Base-by-base conservation (phyloP, 2,329 filamentous ascomycete genomes). In the Camptophora hylomeconis region DNA sequence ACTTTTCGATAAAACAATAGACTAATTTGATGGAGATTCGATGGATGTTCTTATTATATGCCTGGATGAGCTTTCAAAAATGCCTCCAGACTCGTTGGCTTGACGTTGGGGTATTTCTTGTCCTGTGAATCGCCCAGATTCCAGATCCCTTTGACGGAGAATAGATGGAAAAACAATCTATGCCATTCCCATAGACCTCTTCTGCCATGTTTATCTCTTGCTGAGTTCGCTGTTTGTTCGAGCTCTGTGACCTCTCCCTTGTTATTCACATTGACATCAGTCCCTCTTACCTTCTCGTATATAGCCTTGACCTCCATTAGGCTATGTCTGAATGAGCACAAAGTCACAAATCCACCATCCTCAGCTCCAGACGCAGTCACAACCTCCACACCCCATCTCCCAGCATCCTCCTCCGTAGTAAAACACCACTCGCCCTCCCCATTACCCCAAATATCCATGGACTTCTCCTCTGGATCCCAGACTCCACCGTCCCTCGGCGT, bases 361-460 rank as follows among this genome's bases (percentile, higher is more conserved):
- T 21, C 31, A 4, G 19, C 26, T 4, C 18, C 14, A 16, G 22
- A 12, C 8, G 26, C 17, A 8, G 26, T 33, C 23, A 33, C 14
- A n/a, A 26, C 13, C 10, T 33, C 20, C 11, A 33, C 22, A 13
- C 25, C 21, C 17, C 24, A 33, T 3, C 5, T 7, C 3, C 15
- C 31, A 10, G 31, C 31, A 14, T 33, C 31, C 9, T 18, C 26
- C 10, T 19, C n/a, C 16, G 18, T 17, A 9, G 31, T 33, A 12
- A 28, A 33, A 21, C 16, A n/a, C 24, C 19, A 22, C 12, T 17
- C 20, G 2, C 14, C 26, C 5, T 21, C 18, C 9, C 31, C 31
- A 10, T 15, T 9, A 9, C 31, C 31, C 14, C 22, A 33, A 19
- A 19, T 17, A 3, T 10, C 24, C 11, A 28, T 22, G 9, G 17